These are phyloP conservation scores for Tylopilus orsonianus DNA, from an alignment of 1,284 basidiomycete species.

Conservation along the genomic window DNA sequence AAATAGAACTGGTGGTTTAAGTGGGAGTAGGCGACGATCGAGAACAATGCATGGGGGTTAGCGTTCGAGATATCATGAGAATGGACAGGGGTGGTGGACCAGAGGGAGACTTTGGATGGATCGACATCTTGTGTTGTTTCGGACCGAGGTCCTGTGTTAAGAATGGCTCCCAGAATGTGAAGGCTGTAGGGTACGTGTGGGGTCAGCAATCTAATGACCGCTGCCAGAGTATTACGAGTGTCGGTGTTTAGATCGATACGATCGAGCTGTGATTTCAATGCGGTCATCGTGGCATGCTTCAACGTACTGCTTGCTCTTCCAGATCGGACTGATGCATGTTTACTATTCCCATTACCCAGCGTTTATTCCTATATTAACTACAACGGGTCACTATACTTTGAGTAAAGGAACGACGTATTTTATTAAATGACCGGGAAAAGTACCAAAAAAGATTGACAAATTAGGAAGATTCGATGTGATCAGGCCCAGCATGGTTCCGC, in stretches of 20 bases:
- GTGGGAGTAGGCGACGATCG: conserved; percentile 21
- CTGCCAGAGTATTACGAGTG: conserved; percentile 1
- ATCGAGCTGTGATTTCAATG: conserved; percentile 6
- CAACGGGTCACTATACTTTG: too few species aligned
- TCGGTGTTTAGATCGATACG: conserved; percentile 11
- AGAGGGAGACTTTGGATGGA: conserved; percentile 13
- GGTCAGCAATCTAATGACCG: conserved; percentile 14
- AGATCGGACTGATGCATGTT: too few species aligned
- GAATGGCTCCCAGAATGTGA: conserved; percentile 16
- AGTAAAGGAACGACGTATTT: too few species aligned
- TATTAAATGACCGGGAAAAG: too few species aligned
- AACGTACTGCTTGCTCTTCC: too few species aligned
- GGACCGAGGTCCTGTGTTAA: conserved; percentile 18
- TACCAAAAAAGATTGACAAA: too few species aligned
- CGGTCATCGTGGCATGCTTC: not conserved
- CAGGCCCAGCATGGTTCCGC: not conserved
- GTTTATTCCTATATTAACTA: too few species aligned
- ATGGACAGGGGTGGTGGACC: conserved; percentile 17
- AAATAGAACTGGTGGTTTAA: conserved; percentile 12
- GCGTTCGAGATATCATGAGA: not conserved
- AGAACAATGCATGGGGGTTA: conserved; percentile 12
- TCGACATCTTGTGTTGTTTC: conserved; percentile 11
- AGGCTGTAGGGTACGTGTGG: conserved; percentile 16
- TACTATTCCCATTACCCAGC: too few species aligned
- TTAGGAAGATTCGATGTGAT: too few species aligned